Evolutionary conservation across 1,284 basidiomycete species (phyloP).

Genomic region (Microbotryum violaceum): DNA sequence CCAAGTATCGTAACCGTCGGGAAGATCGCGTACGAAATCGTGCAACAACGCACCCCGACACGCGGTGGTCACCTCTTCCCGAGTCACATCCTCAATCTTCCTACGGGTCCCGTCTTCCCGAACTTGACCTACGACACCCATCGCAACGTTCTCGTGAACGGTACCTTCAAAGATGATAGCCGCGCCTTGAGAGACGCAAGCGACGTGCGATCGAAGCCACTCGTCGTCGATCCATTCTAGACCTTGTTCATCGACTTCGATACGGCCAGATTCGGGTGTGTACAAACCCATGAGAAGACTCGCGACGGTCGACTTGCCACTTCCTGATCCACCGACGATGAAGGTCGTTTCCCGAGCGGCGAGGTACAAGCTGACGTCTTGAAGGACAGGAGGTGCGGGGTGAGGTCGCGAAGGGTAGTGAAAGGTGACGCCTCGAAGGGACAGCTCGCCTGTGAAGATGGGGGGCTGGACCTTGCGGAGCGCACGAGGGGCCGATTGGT

Average conservation of each 20-base stretch:
- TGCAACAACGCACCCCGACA: conserved; percentile 81
- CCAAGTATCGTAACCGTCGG: conserved; percentile 78
- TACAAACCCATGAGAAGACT: conserved; percentile 76
- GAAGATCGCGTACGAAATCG: conserved; percentile 74
- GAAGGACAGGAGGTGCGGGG: conserved; percentile 48
- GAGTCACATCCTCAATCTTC: conserved; percentile 48
- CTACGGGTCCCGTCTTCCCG: conserved; percentile 37
- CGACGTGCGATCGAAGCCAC: conserved; percentile 66
- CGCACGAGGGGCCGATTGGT: conserved; percentile 7
- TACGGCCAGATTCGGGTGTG: conserved; percentile 42
- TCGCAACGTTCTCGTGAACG: conserved; percentile 81
- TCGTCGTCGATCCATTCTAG: conserved; percentile 63
- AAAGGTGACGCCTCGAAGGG: conserved; percentile 68
- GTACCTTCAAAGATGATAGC: conserved; percentile 71
- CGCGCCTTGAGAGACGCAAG: conserved; percentile 65
- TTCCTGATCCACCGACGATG: conserved; percentile 83
- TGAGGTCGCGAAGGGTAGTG: conserved; percentile 73
- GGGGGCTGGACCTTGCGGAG: conserved; percentile 35
- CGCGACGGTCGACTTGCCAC: conserved; percentile 87
- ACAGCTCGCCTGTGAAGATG: conserved; percentile 59
- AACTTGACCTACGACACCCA: conserved; percentile 56
- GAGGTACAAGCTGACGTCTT: conserved; percentile 62
- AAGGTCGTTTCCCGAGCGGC: conserved; percentile 81
- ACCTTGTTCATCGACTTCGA: conserved; percentile 76
- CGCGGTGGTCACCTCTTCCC: conserved; percentile 67